phyloP scores from a whole-genome alignment of 2,329 filamentous ascomycete species.

The Dactylonectria macrodidyma region DNA sequence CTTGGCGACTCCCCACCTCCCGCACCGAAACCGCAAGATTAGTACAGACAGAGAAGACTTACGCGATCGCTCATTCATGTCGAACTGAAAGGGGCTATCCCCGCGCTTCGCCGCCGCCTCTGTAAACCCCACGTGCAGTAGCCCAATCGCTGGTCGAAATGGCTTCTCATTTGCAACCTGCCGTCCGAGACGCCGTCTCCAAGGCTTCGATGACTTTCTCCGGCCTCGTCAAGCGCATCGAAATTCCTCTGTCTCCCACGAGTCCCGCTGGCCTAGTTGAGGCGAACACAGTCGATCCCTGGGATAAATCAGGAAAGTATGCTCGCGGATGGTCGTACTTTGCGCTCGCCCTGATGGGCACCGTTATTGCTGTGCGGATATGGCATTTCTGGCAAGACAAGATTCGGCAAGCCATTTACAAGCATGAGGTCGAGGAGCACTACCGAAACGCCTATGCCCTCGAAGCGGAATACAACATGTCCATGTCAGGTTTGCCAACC shows the following conservation, averaged over 20 bases:
- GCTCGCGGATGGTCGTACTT: conserved; percentile 92
- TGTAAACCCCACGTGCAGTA: conserved; percentile 32
- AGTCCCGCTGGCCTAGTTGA: conserved; percentile 75
- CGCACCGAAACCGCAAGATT: conserved; percentile 8
- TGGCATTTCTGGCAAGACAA: conserved; percentile 96
- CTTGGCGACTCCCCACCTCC: background rate
- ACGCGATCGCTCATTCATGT: conserved; percentile 41
- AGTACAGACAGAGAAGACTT: conserved; percentile 23
- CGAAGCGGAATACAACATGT: conserved; percentile 63
- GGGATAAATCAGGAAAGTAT: conserved; percentile 87
- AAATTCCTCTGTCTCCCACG: conserved; percentile 71
- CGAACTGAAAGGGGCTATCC: conserved; percentile 39
- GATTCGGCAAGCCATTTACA: conserved; percentile 89
- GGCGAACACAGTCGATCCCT: conserved; percentile 81
- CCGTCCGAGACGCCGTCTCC: conserved; percentile 51
- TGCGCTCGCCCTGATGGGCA: conserved; percentile 77
- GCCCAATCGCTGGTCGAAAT: conserved; percentile 55
- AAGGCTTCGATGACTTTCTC: conserved; percentile 54
- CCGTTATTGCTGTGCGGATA: conserved; percentile 78
- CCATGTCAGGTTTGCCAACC: conserved; percentile 63
- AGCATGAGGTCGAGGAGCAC: conserved; percentile 82
- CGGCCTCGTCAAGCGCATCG: conserved; percentile 68
- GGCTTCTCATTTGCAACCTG: conserved; percentile 55
- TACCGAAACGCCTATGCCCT: conserved; percentile 68
- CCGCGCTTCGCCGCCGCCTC: conserved; percentile 47